Evolutionary conservation across 768 basidiomycete genomes (phyloP), one percentile per base, ranked within the genome.

Genomic region (Postia placenta): DNA sequence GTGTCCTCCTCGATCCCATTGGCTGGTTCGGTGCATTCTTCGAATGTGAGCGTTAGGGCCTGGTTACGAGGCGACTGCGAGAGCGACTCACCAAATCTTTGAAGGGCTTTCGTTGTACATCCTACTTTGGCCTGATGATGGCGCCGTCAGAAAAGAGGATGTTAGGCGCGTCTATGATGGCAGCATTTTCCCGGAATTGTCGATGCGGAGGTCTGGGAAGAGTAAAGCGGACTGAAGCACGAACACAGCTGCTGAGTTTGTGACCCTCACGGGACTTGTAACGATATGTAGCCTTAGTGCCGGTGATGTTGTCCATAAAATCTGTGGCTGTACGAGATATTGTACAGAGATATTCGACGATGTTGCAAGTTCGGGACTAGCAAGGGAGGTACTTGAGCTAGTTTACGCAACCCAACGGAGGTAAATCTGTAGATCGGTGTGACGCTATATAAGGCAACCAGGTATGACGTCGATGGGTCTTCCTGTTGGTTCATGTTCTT

Each of bases 101-200:
- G 6, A 25, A 60, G 61, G 70, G 69, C 28, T 56, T 30, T 57
- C 68, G 12, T 66, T 68, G 26, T 72, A 68, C 49, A 45, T 73
- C 37, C 48, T 74, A 17, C 56, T 74, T n/a, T 67, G 65, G 57
- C 74, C 73, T 0, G 57, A 56, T 38, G 63, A 73, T 23, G 71
- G 73, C 6, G 50, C 63, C 41, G 58, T 75, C 39, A 61, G 60
- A 39, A 71, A 72, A 56, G 71, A 74, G 30, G 70, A 73, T 48
- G 63, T 75, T 15, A 61, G 70, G 1, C 67, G 64, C 1, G 56
- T 74, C 12, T 65, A 72, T 22, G 73, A 75, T 28, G 74, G 72
- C 9, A 66, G 64, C 40, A 47, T 69, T 17, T 70, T 69, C 52
- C 66, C 62, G 44, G 64, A 72, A 42, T 55, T 71, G 12, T 58